Evolutionary conservation across 2,329 filamentous ascomycete species (phyloP), one percentile per base, ranked within the genome.

Genomic region (Fusarium nelsonii): DNA sequence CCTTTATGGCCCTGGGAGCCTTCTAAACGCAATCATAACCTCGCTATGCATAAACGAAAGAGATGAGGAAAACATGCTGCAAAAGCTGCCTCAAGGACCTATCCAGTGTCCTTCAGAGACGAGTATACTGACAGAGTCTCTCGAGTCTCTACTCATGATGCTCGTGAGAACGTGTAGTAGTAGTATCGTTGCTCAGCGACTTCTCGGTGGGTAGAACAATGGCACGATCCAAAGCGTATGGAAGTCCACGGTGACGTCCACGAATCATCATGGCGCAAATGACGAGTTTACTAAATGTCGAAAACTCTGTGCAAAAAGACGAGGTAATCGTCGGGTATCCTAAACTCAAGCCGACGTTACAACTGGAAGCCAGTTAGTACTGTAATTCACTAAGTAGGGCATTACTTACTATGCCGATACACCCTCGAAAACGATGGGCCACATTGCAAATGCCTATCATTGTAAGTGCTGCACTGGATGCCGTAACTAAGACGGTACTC

Each of bases 201-300:
- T 65, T 67, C 39, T 76, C 73, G 23, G 71, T 65, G 3, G 76
- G 77, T 8, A 80, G 58, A 44, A 77, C 74, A 32, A 80, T 77
- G 16, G 78, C 78, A 3, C 76, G 74, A 51, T 80, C 78, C 6
- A 81, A 70, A 2, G 71, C 56, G 40, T 79, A 78, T 0, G 78
- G 78, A 11, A 81, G 69, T 1, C 76, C 76, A 1, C 79, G 74
- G 43, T 81, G 79, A 1, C 79, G 75, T 3, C 79, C 79, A 16
- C 79, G 75, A 26, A 80, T 73, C 79, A 81, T 81, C 75, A 79
- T 78, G 36, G 73, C 73, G 49, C 78, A 80, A n/a, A 81, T 71
- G 43, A 81, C 71, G 1, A 81, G 55, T 59, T 81, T 81, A 63
- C 78, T 75, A 30, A 78, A 77, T 0, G 68, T 75, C 2, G 69